phyloP scores from a whole-genome alignment of 768 basidiomycete genomes.

The Trametes villosa region DNA sequence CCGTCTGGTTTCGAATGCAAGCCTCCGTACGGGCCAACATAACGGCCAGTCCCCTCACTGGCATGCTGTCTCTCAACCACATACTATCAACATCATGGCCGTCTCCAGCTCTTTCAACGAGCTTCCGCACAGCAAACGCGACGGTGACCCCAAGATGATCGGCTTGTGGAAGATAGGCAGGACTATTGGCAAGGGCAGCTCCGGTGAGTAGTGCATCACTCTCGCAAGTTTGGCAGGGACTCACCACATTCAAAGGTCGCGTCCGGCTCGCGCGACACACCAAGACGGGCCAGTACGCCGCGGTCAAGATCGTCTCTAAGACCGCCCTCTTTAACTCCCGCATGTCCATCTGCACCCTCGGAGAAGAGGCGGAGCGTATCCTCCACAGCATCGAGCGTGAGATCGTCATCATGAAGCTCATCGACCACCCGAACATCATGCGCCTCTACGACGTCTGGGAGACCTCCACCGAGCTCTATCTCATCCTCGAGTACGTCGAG shows the following conservation, averaged over 20 bases:
- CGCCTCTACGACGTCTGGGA: conserved; percentile 98
- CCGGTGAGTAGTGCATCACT: conserved; percentile 41
- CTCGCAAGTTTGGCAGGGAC: neutral
- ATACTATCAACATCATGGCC: conserved; percentile 16
- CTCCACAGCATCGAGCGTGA: conserved; percentile 87
- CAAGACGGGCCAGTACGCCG: conserved; percentile 88
- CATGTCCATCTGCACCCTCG: conserved; percentile 68
- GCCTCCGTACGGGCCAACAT: too few relatives aligned
- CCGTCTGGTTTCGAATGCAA: neutral
- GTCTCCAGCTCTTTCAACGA: conserved; percentile 13
- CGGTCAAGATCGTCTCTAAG: conserved; percentile 94
- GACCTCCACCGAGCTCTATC: conserved; percentile 83
- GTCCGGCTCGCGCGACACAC: conserved; percentile 88
- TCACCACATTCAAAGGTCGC: conserved; percentile 58
- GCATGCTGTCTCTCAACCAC: neutral
- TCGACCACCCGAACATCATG: conserved; percentile 94
- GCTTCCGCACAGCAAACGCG: conserved; percentile 27
- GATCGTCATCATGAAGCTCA: conserved; percentile 97
- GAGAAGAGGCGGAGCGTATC: conserved; percentile 75
- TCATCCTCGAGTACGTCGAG: conserved; percentile 93
- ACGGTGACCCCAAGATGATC: conserved; percentile 45
- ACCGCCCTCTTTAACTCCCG: conserved; percentile 63
- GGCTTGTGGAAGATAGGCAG: conserved; percentile 59
- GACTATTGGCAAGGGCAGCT: conserved; percentile 59
- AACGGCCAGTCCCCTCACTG: neutral